Evolutionary conservation across 768 basidiomycete genomes (phyloP).

Genomic region (Tulasnella sp.): DNA sequence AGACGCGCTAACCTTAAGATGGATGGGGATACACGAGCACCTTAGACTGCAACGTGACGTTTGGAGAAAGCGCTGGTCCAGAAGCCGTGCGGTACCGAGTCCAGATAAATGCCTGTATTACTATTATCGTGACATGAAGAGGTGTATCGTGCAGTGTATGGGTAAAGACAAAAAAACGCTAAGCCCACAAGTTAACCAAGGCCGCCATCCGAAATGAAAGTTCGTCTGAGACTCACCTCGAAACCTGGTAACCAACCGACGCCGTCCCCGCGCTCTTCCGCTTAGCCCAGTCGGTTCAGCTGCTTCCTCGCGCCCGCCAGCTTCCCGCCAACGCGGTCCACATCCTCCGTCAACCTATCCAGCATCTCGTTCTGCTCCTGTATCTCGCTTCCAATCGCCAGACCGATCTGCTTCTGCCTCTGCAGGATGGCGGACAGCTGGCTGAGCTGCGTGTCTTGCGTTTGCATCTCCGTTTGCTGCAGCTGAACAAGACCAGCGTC

Average conservation of each 20-base stretch:
- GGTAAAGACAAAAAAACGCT: background rate
- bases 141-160: background rate
- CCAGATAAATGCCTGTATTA: background rate
- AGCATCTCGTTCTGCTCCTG: conserved; percentile 78
- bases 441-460: too few relatives aligned
- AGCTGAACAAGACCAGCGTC: too few relatives aligned
- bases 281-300: conserved; percentile 69
- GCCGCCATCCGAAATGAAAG: background rate
- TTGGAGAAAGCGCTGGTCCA: background rate
- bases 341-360: conserved; percentile 69
- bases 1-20: background rate
- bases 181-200: background rate
- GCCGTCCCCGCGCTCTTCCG: background rate
- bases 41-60: background rate
- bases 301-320: conserved; percentile 75
- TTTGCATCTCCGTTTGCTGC: too few relatives aligned
- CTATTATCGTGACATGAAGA: background rate
- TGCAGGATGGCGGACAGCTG: conserved; percentile 76
- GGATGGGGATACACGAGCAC: background rate
- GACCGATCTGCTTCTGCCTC: conserved; percentile 79
- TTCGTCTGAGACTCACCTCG: background rate
- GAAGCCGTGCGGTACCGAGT: background rate
- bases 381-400: conserved; percentile 81
- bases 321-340: conserved; percentile 74
- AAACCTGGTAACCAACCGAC: background rate